Base-by-base conservation (phyloP, 164 flowering plant species). In the Stephania cephalantha region DNA sequence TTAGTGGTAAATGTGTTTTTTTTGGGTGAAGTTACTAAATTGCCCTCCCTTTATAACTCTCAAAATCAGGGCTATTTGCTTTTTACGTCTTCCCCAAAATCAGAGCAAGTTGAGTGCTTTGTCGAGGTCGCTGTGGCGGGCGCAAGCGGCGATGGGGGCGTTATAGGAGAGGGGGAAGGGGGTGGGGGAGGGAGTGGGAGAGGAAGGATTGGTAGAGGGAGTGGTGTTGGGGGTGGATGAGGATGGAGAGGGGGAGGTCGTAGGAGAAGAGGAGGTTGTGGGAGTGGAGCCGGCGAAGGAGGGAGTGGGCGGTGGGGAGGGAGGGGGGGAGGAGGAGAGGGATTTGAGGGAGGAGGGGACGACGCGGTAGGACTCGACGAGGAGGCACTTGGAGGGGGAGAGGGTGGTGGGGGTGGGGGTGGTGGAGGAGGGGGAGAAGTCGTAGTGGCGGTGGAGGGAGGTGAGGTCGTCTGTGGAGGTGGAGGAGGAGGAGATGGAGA, bases 171-270 rank as follows among this genome's bases (percentile, higher is more conserved):
- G 74, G 0, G 99, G 78, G 78, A 93, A 93, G n/a, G 8, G 98
- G 97, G 53, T 93, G 94, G 80, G 92, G 91, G n/a, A 95, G 94
- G 80, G 92, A 92, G n/a, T 93, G 86, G 83, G 89, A 86, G n/a
- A n/a, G n/a, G n/a, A n/a, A n/a, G n/a, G n/a, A n/a, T n/a, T n/a
- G n/a, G n/a, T n/a, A n/a, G n/a, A n/a, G n/a, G n/a, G n/a, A n/a
- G n/a, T n/a, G n/a, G n/a, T n/a, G n/a, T n/a, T 79, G 91, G 42
- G 93, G 86, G 45, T 87, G 85, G 25, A 97, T 97, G 1, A 95
- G 88, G 17, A 97, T 95, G 81, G 93, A 92, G 50, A 95, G 92
- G 7, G 93, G 89, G 22, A 95, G 80, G n/a, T 93, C 97, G 72
- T 90, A 88, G 3, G 96, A 90, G 87, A 83, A 95, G 69, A 97